Conservation (phyloP, 495 filamentous ascomycete genomes). For the Venustampulla echinocandica region DNA sequence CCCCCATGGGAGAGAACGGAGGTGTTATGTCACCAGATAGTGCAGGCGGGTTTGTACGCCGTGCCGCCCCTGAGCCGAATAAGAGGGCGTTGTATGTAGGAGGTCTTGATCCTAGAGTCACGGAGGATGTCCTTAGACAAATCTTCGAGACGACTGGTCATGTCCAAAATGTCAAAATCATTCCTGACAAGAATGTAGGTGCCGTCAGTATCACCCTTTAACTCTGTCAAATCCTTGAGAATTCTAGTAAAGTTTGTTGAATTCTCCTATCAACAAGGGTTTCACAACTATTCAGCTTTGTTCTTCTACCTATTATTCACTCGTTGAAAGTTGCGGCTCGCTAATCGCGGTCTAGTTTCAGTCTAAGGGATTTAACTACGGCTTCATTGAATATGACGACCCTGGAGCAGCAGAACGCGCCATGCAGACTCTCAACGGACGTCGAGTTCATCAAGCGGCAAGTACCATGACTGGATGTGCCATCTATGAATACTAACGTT, state of each 20-base stretch:
- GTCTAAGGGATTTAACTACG: conserved; percentile 97
- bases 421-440: conserved; percentile 93
- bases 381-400: conserved; percentile 98
- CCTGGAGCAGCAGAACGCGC: conserved; percentile 91
- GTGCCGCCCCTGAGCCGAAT: conserved; percentile 94
- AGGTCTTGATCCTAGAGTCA: conserved; percentile 88
- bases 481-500: background rate
- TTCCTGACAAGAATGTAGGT: conserved; percentile 95
- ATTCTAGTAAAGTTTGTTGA: conserved; percentile 14
- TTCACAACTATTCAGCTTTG: conserved; percentile 9
- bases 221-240: conserved; percentile 17
- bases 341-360: conserved; percentile 35
- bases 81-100: conserved; percentile 97
- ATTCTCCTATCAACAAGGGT: conserved; percentile 15
- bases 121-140: conserved; percentile 91
- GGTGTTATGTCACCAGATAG: conserved; percentile 76
- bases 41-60: conserved; percentile 73
- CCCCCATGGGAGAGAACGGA: conserved; percentile 60
- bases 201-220: conserved; percentile 30
- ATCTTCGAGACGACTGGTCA: conserved; percentile 99
- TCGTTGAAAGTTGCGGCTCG: conserved; percentile 8
- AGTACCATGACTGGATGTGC: conserved; percentile 23
- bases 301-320: background rate
- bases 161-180: conserved; percentile 98
- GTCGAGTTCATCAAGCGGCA: conserved; percentile 91